A percentile compares a stretch with the other conserved stretches of the same genome.
phyloP scores from a whole-genome alignment of 352 stramenopile genomes.

The Phytopythium cucurbitacearum region DNA sequence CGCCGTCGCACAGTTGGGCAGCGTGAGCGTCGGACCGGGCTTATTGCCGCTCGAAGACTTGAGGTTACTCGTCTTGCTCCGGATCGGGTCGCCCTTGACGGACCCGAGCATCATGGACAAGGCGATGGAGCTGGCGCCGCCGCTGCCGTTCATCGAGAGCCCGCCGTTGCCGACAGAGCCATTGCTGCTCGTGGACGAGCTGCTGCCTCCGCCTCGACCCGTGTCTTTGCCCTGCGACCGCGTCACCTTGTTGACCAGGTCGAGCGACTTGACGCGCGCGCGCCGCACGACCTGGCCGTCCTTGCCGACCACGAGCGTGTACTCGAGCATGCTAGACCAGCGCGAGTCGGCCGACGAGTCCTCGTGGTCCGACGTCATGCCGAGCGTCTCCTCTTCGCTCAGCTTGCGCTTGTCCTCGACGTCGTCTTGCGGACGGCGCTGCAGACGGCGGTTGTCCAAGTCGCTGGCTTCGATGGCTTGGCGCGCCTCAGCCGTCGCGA shows the following conservation, averaged over 20 bases:
- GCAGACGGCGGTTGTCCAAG: conserved; percentile 12
- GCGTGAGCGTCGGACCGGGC: conserved; percentile 35
- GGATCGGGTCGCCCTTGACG: not conserved
- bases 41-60: conserved; percentile 43
- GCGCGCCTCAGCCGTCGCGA: conserved; percentile 37
- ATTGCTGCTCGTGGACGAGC: conserved; percentile 9
- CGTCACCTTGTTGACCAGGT: conserved; percentile 71
- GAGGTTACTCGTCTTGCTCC: conserved; percentile 6
- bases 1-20: conserved; percentile 54
- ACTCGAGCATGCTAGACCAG: conserved; percentile 86
- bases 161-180: conserved; percentile 9
- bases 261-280: conserved; percentile 77
- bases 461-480: conserved; percentile 39
- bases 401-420: conserved; percentile 55
- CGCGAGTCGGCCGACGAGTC: conserved; percentile 76
- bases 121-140: conserved; percentile 20
- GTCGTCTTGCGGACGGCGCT: conserved; percentile 47
- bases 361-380: conserved; percentile 68
- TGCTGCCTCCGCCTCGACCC: conserved; percentile 15
- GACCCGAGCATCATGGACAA: conserved; percentile 26
- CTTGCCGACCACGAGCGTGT: conserved; percentile 79
- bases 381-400: conserved; percentile 52
- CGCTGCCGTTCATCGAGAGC: conserved; percentile 18
- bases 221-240: conserved; percentile 55
- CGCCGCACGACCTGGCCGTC: conserved; percentile 80